Base-by-base conservation (phyloP, 257 asterid genomes). In the Ehretia macrophylla region DNA sequence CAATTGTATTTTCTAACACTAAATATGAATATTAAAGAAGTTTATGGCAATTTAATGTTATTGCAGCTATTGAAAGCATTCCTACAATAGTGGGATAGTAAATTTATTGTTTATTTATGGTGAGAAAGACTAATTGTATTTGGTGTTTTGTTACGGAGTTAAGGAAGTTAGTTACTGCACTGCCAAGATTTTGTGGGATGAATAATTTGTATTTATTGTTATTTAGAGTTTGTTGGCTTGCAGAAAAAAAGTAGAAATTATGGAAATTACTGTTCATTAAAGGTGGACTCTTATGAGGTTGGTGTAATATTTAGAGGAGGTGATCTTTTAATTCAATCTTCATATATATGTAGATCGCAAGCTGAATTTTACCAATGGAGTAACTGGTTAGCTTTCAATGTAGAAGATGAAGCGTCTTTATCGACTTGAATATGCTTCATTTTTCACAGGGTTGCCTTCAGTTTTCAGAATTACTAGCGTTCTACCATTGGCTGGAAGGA, bases 1-100 rank as follows among this genome's bases (percentile, higher is more conserved):
- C 16, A 42, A 42, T 42, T 42, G 47, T 42, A 42, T 42, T 10
- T 11, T 55, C 48, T 59, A 37, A 60, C 62, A 56, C 51, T 55
- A 57, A 64, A 14, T 74, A 62, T 66, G 82, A 69, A 76, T 59
- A 63, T 44, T 72, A 69, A 62, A n/a, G 10, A 8, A 62, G 72
- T 53, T 71, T 44, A 64, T 45, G 47, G 12, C 47, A 10, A 42
- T 42, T 42, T 10, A 42, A 42, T 42, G 4, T 42, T 42, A 42
- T 42, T 42, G 47, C 47, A 42, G 16, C 47, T 42, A 42, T 42
- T 42, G 3, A 42, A 10, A 10, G 47, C 47, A 42, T 42, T 42
- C 8, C 8, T 3, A 2, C 16, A 42, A 10, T 10, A 42, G 2
- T 4, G 12, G 47, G 47, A 10, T 3, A 42, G 47, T 42, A 42